Percentiles rank a stretch among this genome's conserved stretches.
Evolutionary conservation across 2,329 filamentous ascomycete genomes (phyloP).

Genomic region (Acrocalymma vagum): DNA sequence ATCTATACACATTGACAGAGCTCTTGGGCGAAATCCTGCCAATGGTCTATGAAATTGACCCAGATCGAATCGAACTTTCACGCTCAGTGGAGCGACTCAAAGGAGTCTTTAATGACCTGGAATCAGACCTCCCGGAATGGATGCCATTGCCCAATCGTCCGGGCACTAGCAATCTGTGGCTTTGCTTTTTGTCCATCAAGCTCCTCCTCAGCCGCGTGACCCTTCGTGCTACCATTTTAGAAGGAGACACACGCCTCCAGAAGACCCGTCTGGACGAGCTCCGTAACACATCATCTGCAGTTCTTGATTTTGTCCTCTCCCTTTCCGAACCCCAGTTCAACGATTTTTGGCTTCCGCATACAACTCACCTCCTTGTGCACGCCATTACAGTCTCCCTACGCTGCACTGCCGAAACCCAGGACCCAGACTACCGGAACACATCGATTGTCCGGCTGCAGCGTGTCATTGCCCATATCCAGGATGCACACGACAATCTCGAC

Average conservation of each 20-base stretch:
- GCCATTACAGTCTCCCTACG: slow-evolving; percentile 63
- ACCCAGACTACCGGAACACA: slow-evolving; percentile 54
- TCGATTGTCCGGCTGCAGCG: slow-evolving; percentile 58
- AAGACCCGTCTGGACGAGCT: slow-evolving; percentile 53
- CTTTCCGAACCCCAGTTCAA: slow-evolving; percentile 57
- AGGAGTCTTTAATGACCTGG: slow-evolving; percentile 41
- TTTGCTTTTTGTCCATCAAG: slow-evolving; percentile 50
- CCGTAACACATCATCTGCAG: slow-evolving; percentile 58
- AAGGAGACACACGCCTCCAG: slow-evolving; percentile 29
- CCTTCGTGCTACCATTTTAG: slow-evolving; percentile 37
- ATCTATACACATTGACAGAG: slow-evolving; percentile 59
- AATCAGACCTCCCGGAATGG: slow-evolving; percentile 44
- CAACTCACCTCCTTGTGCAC: slow-evolving; percentile 62
- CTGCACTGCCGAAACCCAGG: slow-evolving; percentile 60
- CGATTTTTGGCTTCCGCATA: slow-evolving; percentile 62
- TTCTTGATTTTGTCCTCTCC: slow-evolving; percentile 60
- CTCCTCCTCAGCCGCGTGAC: slow-evolving; percentile 50
- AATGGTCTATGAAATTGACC: slow-evolving; percentile 46
- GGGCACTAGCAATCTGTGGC: slow-evolving; percentile 48
- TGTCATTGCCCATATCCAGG: slow-evolving; percentile 57
- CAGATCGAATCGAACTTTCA: slow-evolving; percentile 35
- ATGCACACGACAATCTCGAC: slow-evolving; percentile 58
- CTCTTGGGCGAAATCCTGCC: slow-evolving; percentile 51
- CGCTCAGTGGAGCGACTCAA: slow-evolving; percentile 42
- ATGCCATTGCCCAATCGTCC: slow-evolving; percentile 36